A percentile compares a stretch with the other conserved stretches of the same genome.
Evolutionary conservation across 306 rosid species (phyloP).

Genomic region (Dalbergia cultrata): DNA sequence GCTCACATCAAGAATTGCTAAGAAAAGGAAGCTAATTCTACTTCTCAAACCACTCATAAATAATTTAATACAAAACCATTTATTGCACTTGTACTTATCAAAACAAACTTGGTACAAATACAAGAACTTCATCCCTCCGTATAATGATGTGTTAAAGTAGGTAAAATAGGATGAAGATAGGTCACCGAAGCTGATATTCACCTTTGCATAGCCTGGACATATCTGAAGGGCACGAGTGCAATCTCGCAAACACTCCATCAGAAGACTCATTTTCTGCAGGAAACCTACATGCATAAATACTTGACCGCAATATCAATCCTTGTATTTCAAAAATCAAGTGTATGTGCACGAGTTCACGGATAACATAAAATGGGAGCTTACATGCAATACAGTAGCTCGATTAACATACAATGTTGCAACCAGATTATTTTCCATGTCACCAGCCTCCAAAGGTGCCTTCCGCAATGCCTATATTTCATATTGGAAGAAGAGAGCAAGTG

Average conservation of each 20-base stretch:
- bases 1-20: background rate
- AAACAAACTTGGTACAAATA: slow-evolving; percentile 29
- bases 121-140: slow-evolving; percentile 26
- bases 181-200: slow-evolving; percentile 44
- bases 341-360: background rate
- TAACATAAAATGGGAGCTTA: slow-evolving; percentile 50
- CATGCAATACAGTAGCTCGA: slow-evolving; percentile 85
- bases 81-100: background rate
- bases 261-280: slow-evolving; percentile 76
- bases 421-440: slow-evolving; percentile 63
- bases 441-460: slow-evolving; percentile 70
- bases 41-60: slow-evolving; percentile 14
- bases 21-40: background rate
- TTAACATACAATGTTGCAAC: slow-evolving; percentile 74
- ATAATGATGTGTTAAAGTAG: slow-evolving; percentile 9
- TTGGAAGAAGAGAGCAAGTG: slow-evolving; percentile 18
- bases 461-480: slow-evolving; percentile 70
- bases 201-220: slow-evolving; percentile 82
- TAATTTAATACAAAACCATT: background rate
- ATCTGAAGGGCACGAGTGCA: slow-evolving; percentile 81
- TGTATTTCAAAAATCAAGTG: slow-evolving; percentile 13
- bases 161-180: slow-evolving; percentile 13
- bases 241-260: slow-evolving; percentile 70
- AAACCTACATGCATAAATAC: slow-evolving; percentile 34
- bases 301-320: slow-evolving; percentile 30